A percentile compares a stretch with the other conserved stretches of the same genome.
Conservation (phyloP, 805 yeast genomes). For the Limtongozyma cylindracea region DNA sequence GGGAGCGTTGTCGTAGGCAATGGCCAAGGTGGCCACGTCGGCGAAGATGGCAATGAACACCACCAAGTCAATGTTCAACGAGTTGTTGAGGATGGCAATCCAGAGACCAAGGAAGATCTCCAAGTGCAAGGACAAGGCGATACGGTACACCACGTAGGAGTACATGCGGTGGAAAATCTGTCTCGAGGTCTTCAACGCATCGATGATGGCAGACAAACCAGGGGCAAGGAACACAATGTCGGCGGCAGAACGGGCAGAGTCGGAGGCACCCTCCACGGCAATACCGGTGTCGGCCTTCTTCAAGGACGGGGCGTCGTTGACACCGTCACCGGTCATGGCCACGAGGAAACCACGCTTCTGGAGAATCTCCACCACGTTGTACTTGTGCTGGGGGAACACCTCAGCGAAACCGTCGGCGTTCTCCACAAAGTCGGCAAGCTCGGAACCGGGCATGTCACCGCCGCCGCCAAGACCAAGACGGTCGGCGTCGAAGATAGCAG, state of each 20-base stretch:
- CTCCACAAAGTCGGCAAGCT: conserved; percentile 94
- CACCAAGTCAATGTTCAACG: conserved; percentile 73
- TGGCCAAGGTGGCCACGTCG: conserved; percentile 91
- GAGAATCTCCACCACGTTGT: conserved; percentile 84
- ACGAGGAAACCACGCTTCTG: conserved; percentile 92
- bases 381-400: conserved; percentile 96
- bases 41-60: conserved; percentile 95
- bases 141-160: conserved; percentile 94
- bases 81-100: conserved; percentile 80
- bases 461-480: conserved; percentile 75
- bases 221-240: conserved; percentile 87
- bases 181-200: conserved; percentile 78
- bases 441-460: conserved; percentile 93
- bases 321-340: conserved; percentile 99
- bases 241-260: conserved; percentile 93
- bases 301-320: conserved; percentile 91
- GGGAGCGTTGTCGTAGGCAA: conserved; percentile 96
- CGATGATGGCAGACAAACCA: conserved; percentile 86
- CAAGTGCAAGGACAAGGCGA: conserved; percentile 84
- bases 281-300: conserved; percentile 77
- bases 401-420: conserved; percentile 88
- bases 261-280: conserved; percentile 97
- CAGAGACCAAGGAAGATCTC: conserved; percentile 88
- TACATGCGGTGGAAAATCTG: conserved; percentile 98
- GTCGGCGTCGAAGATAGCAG: conserved; percentile 92